phyloP scores from a whole-genome alignment of 345 rosid genomes.

The Salix koriyanagi region DNA sequence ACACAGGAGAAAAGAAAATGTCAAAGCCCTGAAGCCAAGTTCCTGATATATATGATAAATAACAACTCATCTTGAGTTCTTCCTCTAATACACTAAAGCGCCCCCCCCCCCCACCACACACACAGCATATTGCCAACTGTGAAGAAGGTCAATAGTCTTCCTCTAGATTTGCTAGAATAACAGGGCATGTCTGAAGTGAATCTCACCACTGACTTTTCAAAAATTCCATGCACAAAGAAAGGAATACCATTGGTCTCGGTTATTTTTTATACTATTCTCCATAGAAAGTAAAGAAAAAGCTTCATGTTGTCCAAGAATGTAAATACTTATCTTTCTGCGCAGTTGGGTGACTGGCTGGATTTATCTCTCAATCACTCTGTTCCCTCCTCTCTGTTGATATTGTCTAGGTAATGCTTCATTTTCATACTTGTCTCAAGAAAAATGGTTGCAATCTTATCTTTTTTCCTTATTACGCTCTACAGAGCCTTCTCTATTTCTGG shows the following conservation, averaged over 20 bases:
- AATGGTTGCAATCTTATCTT: neutral
- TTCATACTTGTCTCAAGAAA: conserved; percentile 6
- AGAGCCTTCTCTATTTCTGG: conserved; percentile 90
- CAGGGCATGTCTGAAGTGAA: neutral
- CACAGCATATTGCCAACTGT: too few species aligned
- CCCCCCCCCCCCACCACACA: too few species aligned
- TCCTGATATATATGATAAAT: neutral
- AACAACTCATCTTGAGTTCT: neutral
- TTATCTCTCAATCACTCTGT: conserved; percentile 85
- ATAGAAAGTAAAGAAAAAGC: neutral
- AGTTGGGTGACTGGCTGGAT: conserved; percentile 93
- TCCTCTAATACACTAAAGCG: neutral
- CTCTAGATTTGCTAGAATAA: neutral
- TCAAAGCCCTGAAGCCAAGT: neutral
- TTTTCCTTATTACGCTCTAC: conserved; percentile 16
- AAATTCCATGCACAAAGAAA: conserved; percentile 4
- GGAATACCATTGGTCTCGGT: neutral
- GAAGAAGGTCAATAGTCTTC: too few species aligned
- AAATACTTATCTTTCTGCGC: conserved; percentile 29
- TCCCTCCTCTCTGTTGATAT: conserved; percentile 89
- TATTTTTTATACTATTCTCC: neutral
- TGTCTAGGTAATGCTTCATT: conserved; percentile 54
- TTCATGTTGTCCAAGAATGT: conserved; percentile 13
- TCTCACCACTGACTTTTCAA: neutral
- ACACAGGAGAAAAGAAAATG: neutral